These are phyloP conservation scores for Lunularia cruciata DNA, from an alignment of 225 moss, liverwort and hornwort genomes.

Conservation along the genomic window DNA sequence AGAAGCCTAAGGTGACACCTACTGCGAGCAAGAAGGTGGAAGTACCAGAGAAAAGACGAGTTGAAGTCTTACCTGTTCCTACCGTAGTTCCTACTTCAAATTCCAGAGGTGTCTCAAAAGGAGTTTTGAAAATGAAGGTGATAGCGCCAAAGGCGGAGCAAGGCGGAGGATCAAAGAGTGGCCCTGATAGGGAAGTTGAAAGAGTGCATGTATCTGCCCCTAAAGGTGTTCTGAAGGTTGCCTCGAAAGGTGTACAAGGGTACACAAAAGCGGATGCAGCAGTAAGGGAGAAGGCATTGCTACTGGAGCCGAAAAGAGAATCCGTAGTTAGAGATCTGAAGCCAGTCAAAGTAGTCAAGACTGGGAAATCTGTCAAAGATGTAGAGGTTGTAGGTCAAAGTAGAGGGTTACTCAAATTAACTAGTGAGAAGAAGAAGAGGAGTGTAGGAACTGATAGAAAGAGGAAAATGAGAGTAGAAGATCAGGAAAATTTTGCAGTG, in stretches of 20 bases:
- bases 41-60: conserved; percentile 15
- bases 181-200: conserved; percentile 9
- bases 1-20: not conserved
- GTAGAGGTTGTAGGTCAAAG: conserved; percentile 7
- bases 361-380: conserved; percentile 8
- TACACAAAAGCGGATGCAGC: conserved; percentile 6
- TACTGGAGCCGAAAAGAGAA: conserved; percentile 10
- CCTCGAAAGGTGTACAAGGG: conserved; percentile 17
- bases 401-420: conserved; percentile 1
- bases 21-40: conserved; percentile 6
- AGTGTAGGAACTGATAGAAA: conserved; percentile 17
- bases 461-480: conserved; percentile 17
- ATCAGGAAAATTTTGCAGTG: conserved; percentile 21
- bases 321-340: conserved; percentile 14
- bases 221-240: conserved; percentile 30
- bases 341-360: conserved; percentile 12
- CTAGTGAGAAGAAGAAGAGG: conserved; percentile 20
- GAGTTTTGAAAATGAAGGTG: conserved; percentile 31
- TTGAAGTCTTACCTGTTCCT: not conserved
- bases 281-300: conserved; percentile 3
- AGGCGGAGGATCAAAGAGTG: conserved; percentile 12
- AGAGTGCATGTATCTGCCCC: conserved; percentile 26
- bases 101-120: conserved; percentile 18
- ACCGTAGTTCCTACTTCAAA: not conserved
- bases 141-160: conserved; percentile 22